Evolutionary conservation across 1,284 basidiomycete genomes (phyloP), one percentile per base, ranked within the genome.

Genomic region (Filobasidium uniguttulatum): DNA sequence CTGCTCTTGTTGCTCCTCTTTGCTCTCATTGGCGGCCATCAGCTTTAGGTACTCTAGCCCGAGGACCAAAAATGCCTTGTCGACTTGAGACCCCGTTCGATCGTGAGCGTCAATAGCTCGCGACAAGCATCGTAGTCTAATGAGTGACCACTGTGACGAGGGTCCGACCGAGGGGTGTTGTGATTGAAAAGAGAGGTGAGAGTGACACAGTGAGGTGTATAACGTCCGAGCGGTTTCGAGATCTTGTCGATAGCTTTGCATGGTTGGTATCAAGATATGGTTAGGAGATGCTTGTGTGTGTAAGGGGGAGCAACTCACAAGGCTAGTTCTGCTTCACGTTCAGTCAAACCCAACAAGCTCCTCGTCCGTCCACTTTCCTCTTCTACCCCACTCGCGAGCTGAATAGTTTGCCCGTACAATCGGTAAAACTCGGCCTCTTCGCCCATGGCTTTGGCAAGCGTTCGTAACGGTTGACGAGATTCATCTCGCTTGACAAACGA

Each of bases 1-100:
- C 10, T 46, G 31, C 44, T 47, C 38, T 2, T 51, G 43, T 15
- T n/a, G 35, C 17, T 45, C 23, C 12, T 31, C 47, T 3, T 14
- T n/a, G 3, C 37, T 19, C 5, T 50, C 33, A 14, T 28, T 28
- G 34, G 50, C 20, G 1, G 64, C 55, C 15, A 59, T 59, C 7
- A 60, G 56, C 14, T 59, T 56, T 15, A 70, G 50, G 45, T 66
- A 68, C 0, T 64, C 66, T 35, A 68, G 47, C 2, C 60, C 66
- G 17, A 68, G 56, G 38, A 63, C 52, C 6, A 55, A 55, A 61
- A 62, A 68, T 38, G 63, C 62, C 19, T 55, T 61, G 40, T 65
- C 60, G 22, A 33, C 20, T 10, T 41, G 28, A 15, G 38, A 20
- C 17, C 46, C 17, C 43, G 49, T 1, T 3, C 40, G 48, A 9